Conservation (phyloP, 139 green algal genomes). For the Picochlorum sp. region DNA sequence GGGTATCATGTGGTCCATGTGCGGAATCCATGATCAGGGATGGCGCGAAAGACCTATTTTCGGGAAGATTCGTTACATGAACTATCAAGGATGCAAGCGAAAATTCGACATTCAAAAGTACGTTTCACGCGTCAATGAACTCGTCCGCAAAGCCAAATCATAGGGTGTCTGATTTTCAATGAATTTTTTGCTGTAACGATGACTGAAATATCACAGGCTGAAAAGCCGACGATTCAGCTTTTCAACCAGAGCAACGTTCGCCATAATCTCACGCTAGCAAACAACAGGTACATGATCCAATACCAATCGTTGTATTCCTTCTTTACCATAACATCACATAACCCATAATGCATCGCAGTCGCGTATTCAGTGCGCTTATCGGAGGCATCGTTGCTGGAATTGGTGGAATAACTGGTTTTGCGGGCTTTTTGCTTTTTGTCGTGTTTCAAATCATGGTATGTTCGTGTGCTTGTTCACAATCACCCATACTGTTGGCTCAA, state of each 20-base stretch:
- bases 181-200: background rate
- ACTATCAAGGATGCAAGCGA: conserved; percentile 87
- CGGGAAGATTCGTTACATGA: conserved; percentile 97
- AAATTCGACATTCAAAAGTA: conserved; percentile 91
- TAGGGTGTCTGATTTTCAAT: background rate
- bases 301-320: background rate
- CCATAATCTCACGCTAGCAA: background rate
- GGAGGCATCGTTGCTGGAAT: conserved; percentile 32
- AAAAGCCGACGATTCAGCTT: background rate
- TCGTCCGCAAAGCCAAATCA: background rate
- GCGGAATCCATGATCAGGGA: conserved; percentile 87
- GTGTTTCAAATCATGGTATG: conserved; percentile 22
- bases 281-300: background rate
- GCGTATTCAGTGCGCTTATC: conserved; percentile 31
- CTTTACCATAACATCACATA: background rate
- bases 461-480: background rate
- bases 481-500: conserved; percentile 10
- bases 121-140: conserved; percentile 25
- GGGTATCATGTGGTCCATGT: conserved; percentile 91
- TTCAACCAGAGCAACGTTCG: conserved; percentile 1
- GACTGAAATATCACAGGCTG: background rate
- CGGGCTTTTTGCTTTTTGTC: conserved; percentile 37
- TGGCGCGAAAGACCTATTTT: conserved; percentile 90
- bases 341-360: conserved; percentile 14
- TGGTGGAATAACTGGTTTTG: conserved; percentile 35